phyloP scores from a whole-genome alignment of 2,329 filamentous ascomycete genomes.

The Calonectria henricotiae region DNA sequence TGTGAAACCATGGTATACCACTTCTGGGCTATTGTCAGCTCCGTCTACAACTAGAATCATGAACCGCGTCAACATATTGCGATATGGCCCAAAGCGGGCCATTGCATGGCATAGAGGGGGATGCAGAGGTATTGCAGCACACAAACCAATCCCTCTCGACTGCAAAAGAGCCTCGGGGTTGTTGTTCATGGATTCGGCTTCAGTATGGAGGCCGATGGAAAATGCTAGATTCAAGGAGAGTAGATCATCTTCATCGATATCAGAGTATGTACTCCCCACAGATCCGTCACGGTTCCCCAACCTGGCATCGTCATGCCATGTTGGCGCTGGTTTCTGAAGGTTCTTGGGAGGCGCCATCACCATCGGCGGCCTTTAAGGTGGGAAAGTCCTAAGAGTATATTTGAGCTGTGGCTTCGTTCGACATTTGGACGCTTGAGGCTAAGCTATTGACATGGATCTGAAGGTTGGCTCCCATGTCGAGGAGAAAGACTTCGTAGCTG shows the following conservation, averaged over 20 bases:
- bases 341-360: background rate
- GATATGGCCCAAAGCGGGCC: background rate
- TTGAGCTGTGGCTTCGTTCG: background rate
- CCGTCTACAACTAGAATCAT: background rate
- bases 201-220: conserved; percentile 13
- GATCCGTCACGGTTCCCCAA: background rate
- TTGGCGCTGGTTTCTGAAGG: background rate
- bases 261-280: background rate
- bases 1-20: background rate
- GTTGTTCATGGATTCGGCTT: conserved; percentile 2
- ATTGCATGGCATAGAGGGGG: background rate
- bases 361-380: background rate
- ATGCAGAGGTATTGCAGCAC: conserved; percentile 20
- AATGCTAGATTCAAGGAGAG: conserved; percentile 16
- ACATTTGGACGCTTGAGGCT: conserved; percentile 9
- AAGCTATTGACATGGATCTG: conserved; percentile 19
- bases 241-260: conserved; percentile 5
- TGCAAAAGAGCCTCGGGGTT: conserved; percentile 4
- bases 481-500: background rate
- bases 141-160: conserved; percentile 27
- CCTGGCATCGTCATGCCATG: conserved; percentile 4
- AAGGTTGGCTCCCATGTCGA: conserved; percentile 20
- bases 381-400: conserved; percentile 1
- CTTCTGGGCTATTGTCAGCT: background rate
- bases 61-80: background rate